phyloP scores from a whole-genome alignment of 2,329 filamentous ascomycete species.

The Diaporthe australafricana region DNA sequence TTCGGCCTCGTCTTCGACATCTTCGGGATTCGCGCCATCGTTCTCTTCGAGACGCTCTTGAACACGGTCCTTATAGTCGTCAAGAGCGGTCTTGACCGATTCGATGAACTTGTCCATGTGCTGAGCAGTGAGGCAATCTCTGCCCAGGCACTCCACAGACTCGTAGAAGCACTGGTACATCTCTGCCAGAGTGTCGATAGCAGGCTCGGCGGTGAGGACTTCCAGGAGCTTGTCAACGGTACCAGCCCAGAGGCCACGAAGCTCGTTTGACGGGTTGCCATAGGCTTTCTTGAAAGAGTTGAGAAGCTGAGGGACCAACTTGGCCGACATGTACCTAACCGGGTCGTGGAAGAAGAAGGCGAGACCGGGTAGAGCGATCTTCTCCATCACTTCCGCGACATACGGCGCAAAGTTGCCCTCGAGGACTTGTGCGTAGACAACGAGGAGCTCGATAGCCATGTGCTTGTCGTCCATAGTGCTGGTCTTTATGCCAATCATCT shows the following conservation, averaged over 20 bases:
- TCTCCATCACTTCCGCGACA: conserved; percentile 93
- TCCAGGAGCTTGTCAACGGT: conserved; percentile 93
- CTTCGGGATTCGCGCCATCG: conserved; percentile 78
- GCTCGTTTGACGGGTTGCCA: conserved; percentile 81
- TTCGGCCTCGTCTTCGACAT: conserved; percentile 88
- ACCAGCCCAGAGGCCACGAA: conserved; percentile 84
- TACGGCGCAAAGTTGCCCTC: conserved; percentile 93
- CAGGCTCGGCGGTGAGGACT: conserved; percentile 91
- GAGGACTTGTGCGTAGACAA: conserved; percentile 97
- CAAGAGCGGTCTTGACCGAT: conserved; percentile 84
- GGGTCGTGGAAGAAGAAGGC: conserved; percentile 99
- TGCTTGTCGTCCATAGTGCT: conserved; percentile 98
- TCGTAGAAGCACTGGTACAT: conserved; percentile 99
- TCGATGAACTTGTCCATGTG: conserved; percentile 92
- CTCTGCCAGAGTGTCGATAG: conserved; percentile 94
- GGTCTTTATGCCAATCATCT: conserved; percentile 98
- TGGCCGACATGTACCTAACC: conserved; percentile 93
- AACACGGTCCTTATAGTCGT: conserved; percentile 93
- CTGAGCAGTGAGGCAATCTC: conserved; percentile 79
- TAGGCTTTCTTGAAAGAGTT: conserved; percentile 95
- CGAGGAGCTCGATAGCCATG: conserved; percentile 98
- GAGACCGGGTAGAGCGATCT: conserved; percentile 91
- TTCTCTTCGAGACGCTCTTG: conserved; percentile 85
- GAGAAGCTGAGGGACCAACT: conserved; percentile 91
- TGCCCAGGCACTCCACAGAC: conserved; percentile 92